Evolutionary conservation across 1,284 basidiomycete species (phyloP).

Genomic region (Fomitopsis betulina): DNA sequence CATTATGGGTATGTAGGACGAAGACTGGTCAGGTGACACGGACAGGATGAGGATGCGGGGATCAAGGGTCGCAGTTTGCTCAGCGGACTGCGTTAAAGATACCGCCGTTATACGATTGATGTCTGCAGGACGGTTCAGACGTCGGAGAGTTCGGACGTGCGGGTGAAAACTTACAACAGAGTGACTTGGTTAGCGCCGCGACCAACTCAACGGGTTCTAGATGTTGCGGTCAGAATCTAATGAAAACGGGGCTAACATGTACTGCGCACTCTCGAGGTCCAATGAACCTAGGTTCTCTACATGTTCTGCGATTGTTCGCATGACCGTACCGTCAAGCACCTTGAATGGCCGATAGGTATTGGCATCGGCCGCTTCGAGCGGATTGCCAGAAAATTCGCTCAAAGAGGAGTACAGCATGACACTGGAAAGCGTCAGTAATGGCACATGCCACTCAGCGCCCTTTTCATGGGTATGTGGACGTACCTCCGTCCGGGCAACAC

Average conservation of each 20-base stretch:
- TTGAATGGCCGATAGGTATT: constrained; percentile 86
- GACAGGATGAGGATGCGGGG: constrained; percentile 90
- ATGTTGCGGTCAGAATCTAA: constrained; percentile 8
- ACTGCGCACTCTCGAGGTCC: constrained; percentile 44
- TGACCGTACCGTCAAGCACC: constrained; percentile 64
- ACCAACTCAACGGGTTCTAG: constrained; percentile 73
- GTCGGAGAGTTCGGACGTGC: not conserved
- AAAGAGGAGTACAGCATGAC: constrained; percentile 72
- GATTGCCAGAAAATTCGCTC: constrained; percentile 33
- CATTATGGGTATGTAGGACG: constrained; percentile 96
- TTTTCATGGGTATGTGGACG: constrained; percentile 17
- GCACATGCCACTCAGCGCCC: not conserved
- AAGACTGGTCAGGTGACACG: constrained; percentile 84
- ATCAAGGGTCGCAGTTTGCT: constrained; percentile 51
- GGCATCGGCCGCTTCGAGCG: constrained; percentile 49
- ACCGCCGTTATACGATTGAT: constrained; percentile 72
- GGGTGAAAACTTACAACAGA: constrained; percentile 68
- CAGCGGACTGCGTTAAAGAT: constrained; percentile 30
- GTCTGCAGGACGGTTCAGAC: constrained; percentile 43
- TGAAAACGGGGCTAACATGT: constrained; percentile 6
- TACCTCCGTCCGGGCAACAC: constrained; percentile 81
- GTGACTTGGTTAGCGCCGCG: constrained; percentile 81
- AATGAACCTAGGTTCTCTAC: constrained; percentile 47
- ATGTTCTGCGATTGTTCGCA: constrained; percentile 58
- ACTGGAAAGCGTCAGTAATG: constrained; percentile 33